Percentiles rank a stretch among this genome's conserved stretches.
phyloP scores from a whole-genome alignment of 2,329 filamentous ascomycete species.

The Epichloe hybrida region DNA sequence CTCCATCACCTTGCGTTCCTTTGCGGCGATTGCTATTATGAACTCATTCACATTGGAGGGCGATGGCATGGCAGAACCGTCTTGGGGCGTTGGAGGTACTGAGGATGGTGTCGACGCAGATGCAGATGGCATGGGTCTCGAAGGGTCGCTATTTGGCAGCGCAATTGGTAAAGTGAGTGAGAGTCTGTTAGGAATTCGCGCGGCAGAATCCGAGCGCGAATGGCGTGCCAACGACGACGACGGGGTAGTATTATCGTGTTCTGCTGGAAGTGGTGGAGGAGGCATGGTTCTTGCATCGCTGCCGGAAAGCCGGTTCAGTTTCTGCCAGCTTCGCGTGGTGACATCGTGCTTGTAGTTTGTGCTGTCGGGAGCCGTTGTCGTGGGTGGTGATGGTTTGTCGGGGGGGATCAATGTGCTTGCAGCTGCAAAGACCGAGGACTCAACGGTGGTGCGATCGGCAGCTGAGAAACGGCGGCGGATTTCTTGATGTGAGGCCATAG shows the following conservation, averaged over 20 bases:
- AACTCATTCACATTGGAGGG: constrained; percentile 51
- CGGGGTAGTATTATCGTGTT: constrained; percentile 24
- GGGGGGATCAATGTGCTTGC: constrained; percentile 11
- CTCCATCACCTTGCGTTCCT: constrained; percentile 84
- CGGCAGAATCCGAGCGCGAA: constrained; percentile 38
- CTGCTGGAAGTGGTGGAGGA: constrained; percentile 24
- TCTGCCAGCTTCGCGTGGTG: neutral
- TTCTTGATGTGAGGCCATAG: constrained; percentile 24
- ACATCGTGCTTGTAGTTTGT: neutral
- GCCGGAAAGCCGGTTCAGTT: neutral
- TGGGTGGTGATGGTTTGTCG: constrained; percentile 6
- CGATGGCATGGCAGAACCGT: constrained; percentile 28
- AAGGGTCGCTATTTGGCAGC: constrained; percentile 36
- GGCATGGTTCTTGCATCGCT: constrained; percentile 15
- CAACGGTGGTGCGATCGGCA: constrained; percentile 21
- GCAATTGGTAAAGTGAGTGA: constrained; percentile 50
- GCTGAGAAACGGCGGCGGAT: constrained; percentile 27
- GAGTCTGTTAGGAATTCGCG: constrained; percentile 42
- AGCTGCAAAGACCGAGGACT: constrained; percentile 11
- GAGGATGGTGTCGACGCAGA: constrained; percentile 18
- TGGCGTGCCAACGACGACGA: constrained; percentile 28
- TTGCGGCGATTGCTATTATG: constrained; percentile 78
- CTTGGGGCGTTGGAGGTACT: constrained; percentile 37
- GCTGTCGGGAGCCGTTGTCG: constrained; percentile 3
- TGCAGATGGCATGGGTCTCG: constrained; percentile 36